Evolutionary conservation across 169 alveolate genomes (phyloP).

Genomic region (Plasmodium blacklocki): DNA sequence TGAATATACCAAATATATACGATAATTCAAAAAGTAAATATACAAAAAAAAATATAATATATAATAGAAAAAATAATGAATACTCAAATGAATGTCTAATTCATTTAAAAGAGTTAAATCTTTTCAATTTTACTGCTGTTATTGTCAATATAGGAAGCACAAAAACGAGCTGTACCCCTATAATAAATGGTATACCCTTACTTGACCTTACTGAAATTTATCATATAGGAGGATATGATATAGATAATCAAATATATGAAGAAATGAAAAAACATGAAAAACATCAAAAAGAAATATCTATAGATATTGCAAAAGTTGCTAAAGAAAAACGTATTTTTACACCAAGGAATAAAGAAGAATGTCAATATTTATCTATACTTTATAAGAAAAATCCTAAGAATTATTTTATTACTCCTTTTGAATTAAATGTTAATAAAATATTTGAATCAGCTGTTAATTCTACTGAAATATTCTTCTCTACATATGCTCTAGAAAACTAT

Average conservation of each 20-base stretch:
- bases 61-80: slow-evolving; percentile 1
- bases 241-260: slow-evolving; percentile 71
- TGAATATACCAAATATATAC: background rate
- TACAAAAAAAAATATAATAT: background rate
- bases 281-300: slow-evolving; percentile 46
- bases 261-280: slow-evolving; percentile 61
- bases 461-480: slow-evolving; percentile 73
- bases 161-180: slow-evolving; percentile 58
- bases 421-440: slow-evolving; percentile 54
- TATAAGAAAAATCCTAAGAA: slow-evolving; percentile 39
- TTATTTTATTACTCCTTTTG: slow-evolving; percentile 55
- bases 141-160: slow-evolving; percentile 67
- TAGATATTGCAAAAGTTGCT: slow-evolving; percentile 68
- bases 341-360: slow-evolving; percentile 61
- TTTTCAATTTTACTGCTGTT: slow-evolving; percentile 60
- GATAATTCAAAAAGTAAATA: background rate
- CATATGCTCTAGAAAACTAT: slow-evolving; percentile 39
- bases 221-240: slow-evolving; percentile 72
- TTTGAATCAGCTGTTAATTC: slow-evolving; percentile 66
- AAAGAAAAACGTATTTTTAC: slow-evolving; percentile 69
- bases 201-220: slow-evolving; percentile 56
- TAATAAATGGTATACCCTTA: slow-evolving; percentile 69
- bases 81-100: slow-evolving; percentile 33
- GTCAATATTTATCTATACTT: slow-evolving; percentile 64
- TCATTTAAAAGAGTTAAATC: slow-evolving; percentile 14